A percentile compares a stretch with the other conserved stretches of the same genome.
phyloP scores from a whole-genome alignment of 2,329 filamentous ascomycete species.

The Periconia digitata region DNA sequence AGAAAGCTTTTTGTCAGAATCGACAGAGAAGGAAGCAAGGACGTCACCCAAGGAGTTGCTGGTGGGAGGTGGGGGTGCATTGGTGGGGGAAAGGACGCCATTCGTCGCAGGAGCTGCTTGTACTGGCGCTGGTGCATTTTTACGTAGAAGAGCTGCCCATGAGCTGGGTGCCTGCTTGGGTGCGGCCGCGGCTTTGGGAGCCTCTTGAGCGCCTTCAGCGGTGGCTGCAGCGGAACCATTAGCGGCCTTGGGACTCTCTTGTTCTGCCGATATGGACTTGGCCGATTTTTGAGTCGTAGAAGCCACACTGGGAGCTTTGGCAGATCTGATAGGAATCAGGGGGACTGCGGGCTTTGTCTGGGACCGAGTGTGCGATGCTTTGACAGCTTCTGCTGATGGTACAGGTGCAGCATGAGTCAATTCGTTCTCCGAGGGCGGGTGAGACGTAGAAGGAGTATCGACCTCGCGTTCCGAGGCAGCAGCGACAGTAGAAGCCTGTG shows the following conservation, averaged over 20 bases:
- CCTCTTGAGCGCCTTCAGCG: slow-evolving; percentile 29
- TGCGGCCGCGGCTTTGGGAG: slow-evolving; percentile 45
- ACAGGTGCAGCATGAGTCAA: slow-evolving; percentile 59
- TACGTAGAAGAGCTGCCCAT: slow-evolving; percentile 70
- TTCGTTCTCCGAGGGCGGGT: slow-evolving; percentile 59
- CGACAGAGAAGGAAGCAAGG: slow-evolving; percentile 71
- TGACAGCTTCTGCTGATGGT: slow-evolving; percentile 50
- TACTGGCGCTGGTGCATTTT: slow-evolving; percentile 42
- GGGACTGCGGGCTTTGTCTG: slow-evolving; percentile 54
- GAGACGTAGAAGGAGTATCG: slow-evolving; percentile 61
- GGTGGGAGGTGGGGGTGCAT: slow-evolving; percentile 51
- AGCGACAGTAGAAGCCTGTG: slow-evolving; percentile 48
- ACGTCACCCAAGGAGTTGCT: slow-evolving; percentile 73
- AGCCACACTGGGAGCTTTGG: slow-evolving; percentile 38
- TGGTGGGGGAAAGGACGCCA: slow-evolving; percentile 29
- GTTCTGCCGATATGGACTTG: slow-evolving; percentile 26
- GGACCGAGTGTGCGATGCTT: slow-evolving; percentile 43
- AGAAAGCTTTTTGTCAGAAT: slow-evolving; percentile 65
- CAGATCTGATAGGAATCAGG: slow-evolving; percentile 52
- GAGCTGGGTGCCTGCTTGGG: slow-evolving; percentile 59
- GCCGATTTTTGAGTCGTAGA: slow-evolving; percentile 40
- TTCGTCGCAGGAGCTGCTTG: slow-evolving; percentile 33
- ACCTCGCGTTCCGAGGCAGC: slow-evolving; percentile 50
- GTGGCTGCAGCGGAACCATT: slow-evolving; percentile 12
- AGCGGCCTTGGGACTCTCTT: slow-evolving; percentile 11